Evolutionary conservation across 441 rosid species (phyloP).

Genomic region (Breynia disticha): DNA sequence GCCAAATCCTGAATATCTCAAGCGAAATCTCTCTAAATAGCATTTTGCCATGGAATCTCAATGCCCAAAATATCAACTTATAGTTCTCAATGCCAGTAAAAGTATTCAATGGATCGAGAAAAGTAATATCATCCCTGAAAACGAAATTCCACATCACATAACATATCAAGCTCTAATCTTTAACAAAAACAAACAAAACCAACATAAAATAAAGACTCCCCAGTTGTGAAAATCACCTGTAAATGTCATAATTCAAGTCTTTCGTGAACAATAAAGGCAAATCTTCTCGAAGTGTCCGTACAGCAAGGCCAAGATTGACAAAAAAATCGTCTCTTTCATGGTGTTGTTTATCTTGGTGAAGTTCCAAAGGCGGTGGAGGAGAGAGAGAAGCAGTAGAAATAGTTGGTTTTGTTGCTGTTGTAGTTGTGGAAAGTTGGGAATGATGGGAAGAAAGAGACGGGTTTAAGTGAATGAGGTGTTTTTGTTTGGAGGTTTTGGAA

Average conservation of each 20-base stretch:
- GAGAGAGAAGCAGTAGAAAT: constrained; percentile 17
- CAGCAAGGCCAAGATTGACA: constrained; percentile 81
- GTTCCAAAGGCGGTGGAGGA: constrained; percentile 35
- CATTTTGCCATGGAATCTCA: constrained; percentile 78
- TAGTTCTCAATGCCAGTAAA: constrained; percentile 75
- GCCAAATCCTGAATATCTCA: constrained; percentile 77
- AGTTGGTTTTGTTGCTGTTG: constrained; percentile 16
- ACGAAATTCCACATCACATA: constrained; percentile 2
- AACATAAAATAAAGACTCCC: constrained; percentile 10
- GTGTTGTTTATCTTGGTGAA: constrained; percentile 34
- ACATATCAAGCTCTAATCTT: constrained; percentile 4
- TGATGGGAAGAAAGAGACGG: constrained; percentile 9
- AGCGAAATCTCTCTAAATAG: constrained; percentile 76
- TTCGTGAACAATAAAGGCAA: constrained; percentile 55
- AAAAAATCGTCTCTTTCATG: constrained; percentile 56
- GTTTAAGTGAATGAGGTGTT: constrained; percentile 16
- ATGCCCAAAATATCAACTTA: constrained; percentile 80
- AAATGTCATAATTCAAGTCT: constrained; percentile 83
- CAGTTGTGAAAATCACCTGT: constrained; percentile 50
- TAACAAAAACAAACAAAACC: background rate
- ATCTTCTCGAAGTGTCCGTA: constrained; percentile 86
- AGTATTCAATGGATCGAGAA: constrained; percentile 70
- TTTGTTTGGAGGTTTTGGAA: constrained; percentile 37
- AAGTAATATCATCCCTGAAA: constrained; percentile 77
- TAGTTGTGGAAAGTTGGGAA: constrained; percentile 4